Base-by-base conservation (phyloP, 139 green algal genomes). In the Pleodorina starrii region DNA sequence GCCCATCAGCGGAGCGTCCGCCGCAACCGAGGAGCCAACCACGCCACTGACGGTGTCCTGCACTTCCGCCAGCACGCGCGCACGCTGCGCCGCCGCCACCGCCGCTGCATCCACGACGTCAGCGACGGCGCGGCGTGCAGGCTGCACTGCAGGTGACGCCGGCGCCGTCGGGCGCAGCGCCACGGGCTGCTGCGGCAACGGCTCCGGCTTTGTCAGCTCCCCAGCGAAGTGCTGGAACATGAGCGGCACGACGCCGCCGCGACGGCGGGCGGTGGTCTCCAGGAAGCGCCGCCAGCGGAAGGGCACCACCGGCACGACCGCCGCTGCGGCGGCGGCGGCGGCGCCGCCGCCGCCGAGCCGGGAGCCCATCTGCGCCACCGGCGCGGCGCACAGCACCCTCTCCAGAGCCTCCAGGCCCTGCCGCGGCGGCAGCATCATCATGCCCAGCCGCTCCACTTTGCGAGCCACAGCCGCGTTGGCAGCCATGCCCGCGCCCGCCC, bases 1-100 rank as follows among this genome's bases (percentile, higher is more conserved):
- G n/a, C 92, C 89, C 92, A 96, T 94, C n/a, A 97, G 85, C 9
- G 91, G 94, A 21, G 89, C 43, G 40, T 95, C 86, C 50, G 84
- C 21, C 10, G 63, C 81, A 69, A 96, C 83, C 5, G 93, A 51
- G 21, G 96, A 63, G 3, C 89, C 89, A 1, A 90, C n/a, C 83
- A 92, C 83, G 60, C 27, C 74, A 32, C 43, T 14, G 29, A 92
- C 32, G 1, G 50, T n/a, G 25, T 57, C 60, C 12, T 23, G 32
- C 32, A 91, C 90, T n/a, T 74, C 42, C 10, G 78, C 46, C 38
- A 66, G 60, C 78, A 87, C 77, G 48, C 35, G 29, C 51, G 32
- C 76, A 35, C 32, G n/a, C 80, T 29, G 29, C 29, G 63, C 60
- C 46, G 23, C 59, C n/a, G 81, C 32, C 35, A 40, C 81, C 23